Evolutionary conservation across 768 basidiomycete genomes (phyloP), one percentile per base, ranked within the genome.

Genomic region (Vishniacozyma victoriae): DNA sequence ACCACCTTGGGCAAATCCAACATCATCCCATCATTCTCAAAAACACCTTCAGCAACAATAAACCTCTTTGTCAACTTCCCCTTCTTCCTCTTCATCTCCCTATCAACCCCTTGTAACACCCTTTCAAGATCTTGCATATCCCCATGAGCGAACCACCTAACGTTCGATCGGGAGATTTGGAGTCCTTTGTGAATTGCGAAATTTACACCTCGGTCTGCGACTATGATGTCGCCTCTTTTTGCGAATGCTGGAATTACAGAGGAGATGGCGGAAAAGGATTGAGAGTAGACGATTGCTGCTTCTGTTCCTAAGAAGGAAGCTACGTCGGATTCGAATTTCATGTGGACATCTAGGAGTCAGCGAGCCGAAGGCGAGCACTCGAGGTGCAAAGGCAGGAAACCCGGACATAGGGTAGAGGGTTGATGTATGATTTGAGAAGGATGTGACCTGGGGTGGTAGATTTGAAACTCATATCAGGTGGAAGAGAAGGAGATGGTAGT

Each of bases 181-280:
- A 97, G 82, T 15, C 93, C 95, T 73, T 91, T 93, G 70, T 96
- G 92, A 46, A 96, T 87, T 14, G 87, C 83, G 71, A 97, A 90
- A 72, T 87, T 93, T 59, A 91, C 83, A n/a, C 84, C 81, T n/a
- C 89, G 82, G 72, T 99, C 93, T 3, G 90, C 91, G n/a, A 99
- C 87, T 63, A 99, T 92, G 64, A 99, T 82, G 64, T 99, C 93
- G 1, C 91, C 92, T 53, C 93, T 82, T 71, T 99, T 97, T 77
- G 86, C 88, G 74, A 97, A 99, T 1, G 95, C 88, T 0, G 95
- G 89, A 51, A 97, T 95, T 62, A 92, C 89, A 14, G 90, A 93
- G 3, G 87, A 82, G 55, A 89, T 82, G 46, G 90, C 89, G 7
- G 87, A 82, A 72, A 93, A 96, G 12, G 83, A 85, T 74, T 97